phyloP scores from a whole-genome alignment of 768 basidiomycete genomes.

The Pleurotus giganteus region DNA sequence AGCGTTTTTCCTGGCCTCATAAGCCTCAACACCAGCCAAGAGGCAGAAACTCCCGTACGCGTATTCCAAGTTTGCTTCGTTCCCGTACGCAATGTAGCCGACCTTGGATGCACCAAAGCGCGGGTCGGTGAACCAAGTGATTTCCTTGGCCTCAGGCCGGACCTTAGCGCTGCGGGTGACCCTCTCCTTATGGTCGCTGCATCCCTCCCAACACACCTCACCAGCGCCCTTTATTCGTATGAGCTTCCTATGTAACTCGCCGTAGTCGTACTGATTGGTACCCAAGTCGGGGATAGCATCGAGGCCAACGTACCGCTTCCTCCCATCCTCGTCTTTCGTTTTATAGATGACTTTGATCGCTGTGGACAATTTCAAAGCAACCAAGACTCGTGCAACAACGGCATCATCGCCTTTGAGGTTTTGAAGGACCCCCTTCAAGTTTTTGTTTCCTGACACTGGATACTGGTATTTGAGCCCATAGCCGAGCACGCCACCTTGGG shows the following conservation, averaged over 20 bases:
- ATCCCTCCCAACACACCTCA: neutral
- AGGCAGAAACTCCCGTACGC: neutral
- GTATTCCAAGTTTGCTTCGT: neutral
- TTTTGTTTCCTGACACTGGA: constrained; percentile 15
- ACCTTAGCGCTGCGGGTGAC: neutral
- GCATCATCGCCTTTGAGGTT: constrained; percentile 11
- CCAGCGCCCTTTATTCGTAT: neutral
- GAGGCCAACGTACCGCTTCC: neutral
- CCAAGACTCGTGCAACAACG: neutral
- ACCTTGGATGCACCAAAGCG: neutral
- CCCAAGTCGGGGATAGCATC: neutral
- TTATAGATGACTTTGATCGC: neutral
- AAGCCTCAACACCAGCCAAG: neutral
- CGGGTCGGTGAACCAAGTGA: neutral
- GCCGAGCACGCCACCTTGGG: constrained; percentile 30
- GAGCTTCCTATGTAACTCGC: too few relatives aligned
- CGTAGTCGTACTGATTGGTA: neutral
- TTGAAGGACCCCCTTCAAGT: neutral
- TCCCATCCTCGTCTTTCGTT: neutral
- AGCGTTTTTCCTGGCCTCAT: neutral
- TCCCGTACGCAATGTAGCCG: neutral
- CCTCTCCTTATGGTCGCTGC: neutral
- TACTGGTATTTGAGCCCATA: constrained; percentile 35
- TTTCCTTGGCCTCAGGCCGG: too few relatives aligned
- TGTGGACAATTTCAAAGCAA: neutral